Evolutionary conservation across 352 stramenopile genomes (phyloP), one percentile per base, ranked within the genome.

Genomic region (Phytophthora palmivora): DNA sequence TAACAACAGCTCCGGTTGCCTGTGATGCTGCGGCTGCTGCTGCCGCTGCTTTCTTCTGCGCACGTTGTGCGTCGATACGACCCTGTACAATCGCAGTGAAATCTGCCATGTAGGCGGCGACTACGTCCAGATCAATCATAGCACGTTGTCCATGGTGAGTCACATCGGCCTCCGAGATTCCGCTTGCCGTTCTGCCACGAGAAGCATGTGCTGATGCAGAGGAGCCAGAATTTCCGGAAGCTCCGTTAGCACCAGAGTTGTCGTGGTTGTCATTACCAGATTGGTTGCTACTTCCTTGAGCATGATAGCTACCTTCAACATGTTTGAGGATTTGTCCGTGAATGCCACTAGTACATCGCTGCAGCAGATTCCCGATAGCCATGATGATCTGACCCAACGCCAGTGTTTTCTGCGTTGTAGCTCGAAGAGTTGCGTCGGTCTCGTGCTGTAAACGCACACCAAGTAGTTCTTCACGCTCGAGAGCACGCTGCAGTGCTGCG

Each of bases 51-150:
- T 91, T 91, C 67, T 91, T 92, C 47, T 91, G 79, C 0, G 87
- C 78, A 21, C 83, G 67, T 56, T 95, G 83, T 0, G 73, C 75
- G 47, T 95, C 87, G 22, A 92, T 74, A 7, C 87, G 73, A 1
- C 76, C 73, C 26, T 94, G 84, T 2, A 93, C 83, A 41, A 94
- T 94, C 2, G 79, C 82, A 0, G 82, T 91, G 52, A 98, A 98
- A 68, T 98, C 94, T 19, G 86, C 78, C 87, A 98, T 97, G 67
- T 98, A 98, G 10, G 90, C 85, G 1, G 88, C 92, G 19, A 98
- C 94, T 11, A 98, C 88, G 45, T 98, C 93, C 9, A 98, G 76
- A 48, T 97, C 84, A 6, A 82, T 68, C 69, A 96, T 90, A 38
- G 94, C 87, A n/a, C 91, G 87, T 32, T 87, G 71, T 7, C 89